These are phyloP conservation scores for Diplocarpon rosae DNA, from an alignment of 2,329 filamentous ascomycete species.

Conservation along the genomic window DNA sequence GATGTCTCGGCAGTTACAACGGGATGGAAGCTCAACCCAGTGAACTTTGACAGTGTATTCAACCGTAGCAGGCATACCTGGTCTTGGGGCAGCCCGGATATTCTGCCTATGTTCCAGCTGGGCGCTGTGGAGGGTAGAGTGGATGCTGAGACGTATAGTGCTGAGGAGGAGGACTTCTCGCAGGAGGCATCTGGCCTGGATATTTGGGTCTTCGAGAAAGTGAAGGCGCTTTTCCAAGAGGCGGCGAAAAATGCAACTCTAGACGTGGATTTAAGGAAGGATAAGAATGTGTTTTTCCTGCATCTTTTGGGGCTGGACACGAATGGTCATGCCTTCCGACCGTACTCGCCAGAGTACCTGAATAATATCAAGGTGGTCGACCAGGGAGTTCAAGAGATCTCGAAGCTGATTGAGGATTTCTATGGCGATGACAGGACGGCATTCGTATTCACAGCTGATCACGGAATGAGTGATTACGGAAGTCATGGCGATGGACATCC, in stretches of 20 bases:
- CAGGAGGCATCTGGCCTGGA: conserved; percentile 72
- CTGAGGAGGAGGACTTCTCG: conserved; percentile 85
- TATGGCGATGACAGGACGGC: conserved; percentile 79
- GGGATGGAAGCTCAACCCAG: conserved; percentile 96
- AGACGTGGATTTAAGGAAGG: conserved; percentile 59
- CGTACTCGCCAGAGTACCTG: conserved; percentile 91
- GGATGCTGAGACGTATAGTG: conserved; percentile 73
- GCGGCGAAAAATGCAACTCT: conserved; percentile 71
- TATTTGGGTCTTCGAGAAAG: conserved; percentile 90
- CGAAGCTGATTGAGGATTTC: conserved; percentile 71
- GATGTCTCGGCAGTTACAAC: conserved; percentile 96
- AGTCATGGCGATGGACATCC: conserved; percentile 97
- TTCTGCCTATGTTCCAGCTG: conserved; percentile 90
- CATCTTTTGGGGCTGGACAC: conserved; percentile 90
- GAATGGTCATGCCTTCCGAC: conserved; percentile 72
- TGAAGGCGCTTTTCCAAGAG: conserved; percentile 74
- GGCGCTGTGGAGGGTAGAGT: conserved; percentile 83
- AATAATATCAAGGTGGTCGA: conserved; percentile 93
- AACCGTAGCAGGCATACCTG: conserved; percentile 94
- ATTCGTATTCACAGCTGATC: conserved; percentile 94
- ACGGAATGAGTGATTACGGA: conserved; percentile 99
- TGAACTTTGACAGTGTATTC: conserved; percentile 98
- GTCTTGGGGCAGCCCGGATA: conserved; percentile 98
- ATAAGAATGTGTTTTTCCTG: conserved; percentile 89
- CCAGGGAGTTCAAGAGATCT: conserved; percentile 75